These are phyloP conservation scores for Lipomyces chichibuensis DNA, from an alignment of 805 yeast genomes.

Conservation along the genomic window DNA sequence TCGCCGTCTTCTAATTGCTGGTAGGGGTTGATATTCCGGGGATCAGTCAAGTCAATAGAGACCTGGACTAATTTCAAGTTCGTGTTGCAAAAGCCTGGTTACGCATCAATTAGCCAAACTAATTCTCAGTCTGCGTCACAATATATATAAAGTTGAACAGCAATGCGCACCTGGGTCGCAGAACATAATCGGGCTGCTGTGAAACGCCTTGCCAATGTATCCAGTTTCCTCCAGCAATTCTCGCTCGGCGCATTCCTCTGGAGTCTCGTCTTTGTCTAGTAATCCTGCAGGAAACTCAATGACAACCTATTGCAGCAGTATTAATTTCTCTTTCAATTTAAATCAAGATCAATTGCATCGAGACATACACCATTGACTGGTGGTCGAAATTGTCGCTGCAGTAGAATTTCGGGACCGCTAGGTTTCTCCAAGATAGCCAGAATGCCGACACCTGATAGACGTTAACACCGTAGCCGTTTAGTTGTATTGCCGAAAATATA, in stretches of 20 bases:
- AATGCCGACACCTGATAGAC: slow-evolving; percentile 63
- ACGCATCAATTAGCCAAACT: not conserved
- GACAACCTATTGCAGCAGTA: slow-evolving; percentile 27
- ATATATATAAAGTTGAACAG: not conserved
- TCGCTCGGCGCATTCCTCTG: slow-evolving; percentile 80
- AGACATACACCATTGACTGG: slow-evolving; percentile 80
- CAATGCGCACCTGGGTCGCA: slow-evolving; percentile 68
- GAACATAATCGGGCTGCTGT: slow-evolving; percentile 55
- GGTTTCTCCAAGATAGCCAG: slow-evolving; percentile 66
- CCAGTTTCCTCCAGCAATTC: slow-evolving; percentile 95
- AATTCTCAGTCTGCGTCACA: not conserved
- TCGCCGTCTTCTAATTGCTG: slow-evolving; percentile 87
- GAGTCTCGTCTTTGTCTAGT: slow-evolving; percentile 74
- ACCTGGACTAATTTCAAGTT: slow-evolving; percentile 79
- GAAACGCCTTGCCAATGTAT: slow-evolving; percentile 65
- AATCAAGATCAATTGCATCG: not conserved
- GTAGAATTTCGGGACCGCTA: slow-evolving; percentile 56
- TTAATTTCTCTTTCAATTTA: not conserved
- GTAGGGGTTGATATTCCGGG: slow-evolving; percentile 67
- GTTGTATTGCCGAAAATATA: not conserved
- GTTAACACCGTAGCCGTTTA: too few species aligned
- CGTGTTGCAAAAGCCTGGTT: slow-evolving; percentile 69
- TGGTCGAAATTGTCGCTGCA: slow-evolving; percentile 91
- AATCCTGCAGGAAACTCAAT: slow-evolving; percentile 96
- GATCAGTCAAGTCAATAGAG: slow-evolving; percentile 68